Conservation (phyloP, 1,139 yeast species). For the Suhomyces panamericanus region DNA sequence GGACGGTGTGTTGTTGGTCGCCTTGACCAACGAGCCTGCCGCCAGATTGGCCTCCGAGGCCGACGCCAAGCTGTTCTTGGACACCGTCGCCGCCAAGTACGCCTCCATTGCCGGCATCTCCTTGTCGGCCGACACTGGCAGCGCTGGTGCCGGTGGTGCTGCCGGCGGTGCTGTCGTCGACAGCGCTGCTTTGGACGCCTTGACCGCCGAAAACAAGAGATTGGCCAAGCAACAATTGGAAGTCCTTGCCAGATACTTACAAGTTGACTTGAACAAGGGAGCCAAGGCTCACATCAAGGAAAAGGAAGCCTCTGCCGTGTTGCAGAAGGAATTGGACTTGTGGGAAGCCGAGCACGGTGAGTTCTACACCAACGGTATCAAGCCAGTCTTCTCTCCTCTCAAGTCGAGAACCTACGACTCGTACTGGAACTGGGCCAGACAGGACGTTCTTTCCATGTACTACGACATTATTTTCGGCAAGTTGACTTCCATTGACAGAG, state of each 20-base stretch:
- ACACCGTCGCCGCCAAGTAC: constrained; percentile 76
- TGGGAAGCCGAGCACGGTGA: constrained; percentile 97
- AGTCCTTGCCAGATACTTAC: constrained; percentile 90
- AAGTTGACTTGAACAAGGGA: constrained; percentile 87
- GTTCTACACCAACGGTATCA: constrained; percentile 86
- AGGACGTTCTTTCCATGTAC: constrained; percentile 90
- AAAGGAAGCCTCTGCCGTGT: constrained; percentile 78
- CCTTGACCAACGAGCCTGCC: constrained; percentile 89
- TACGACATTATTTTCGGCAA: constrained; percentile 95
- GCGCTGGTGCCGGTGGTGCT: constrained; percentile 51
- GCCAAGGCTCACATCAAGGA: constrained; percentile 84
- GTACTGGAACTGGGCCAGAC: constrained; percentile 99
- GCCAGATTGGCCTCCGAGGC: constrained; percentile 79
- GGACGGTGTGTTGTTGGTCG: constrained; percentile 80
- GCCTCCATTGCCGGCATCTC: constrained; percentile 81
- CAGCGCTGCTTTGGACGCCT: constrained; percentile 93
- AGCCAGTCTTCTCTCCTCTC: constrained; percentile 85
- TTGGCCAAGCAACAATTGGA: constrained; percentile 95
- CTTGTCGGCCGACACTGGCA: constrained; percentile 63
- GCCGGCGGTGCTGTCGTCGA: constrained; percentile 90
- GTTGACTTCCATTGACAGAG: constrained; percentile 86
- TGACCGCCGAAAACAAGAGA: constrained; percentile 84
- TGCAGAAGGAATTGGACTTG: constrained; percentile 88
- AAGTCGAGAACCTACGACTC: constrained; percentile 97
- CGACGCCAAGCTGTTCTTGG: constrained; percentile 90